Percentiles rank a stretch among this genome's conserved stretches.
These are phyloP conservation scores for Sesbania bispinosa DNA, from an alignment of 306 rosid genomes.

Conservation along the genomic window DNA sequence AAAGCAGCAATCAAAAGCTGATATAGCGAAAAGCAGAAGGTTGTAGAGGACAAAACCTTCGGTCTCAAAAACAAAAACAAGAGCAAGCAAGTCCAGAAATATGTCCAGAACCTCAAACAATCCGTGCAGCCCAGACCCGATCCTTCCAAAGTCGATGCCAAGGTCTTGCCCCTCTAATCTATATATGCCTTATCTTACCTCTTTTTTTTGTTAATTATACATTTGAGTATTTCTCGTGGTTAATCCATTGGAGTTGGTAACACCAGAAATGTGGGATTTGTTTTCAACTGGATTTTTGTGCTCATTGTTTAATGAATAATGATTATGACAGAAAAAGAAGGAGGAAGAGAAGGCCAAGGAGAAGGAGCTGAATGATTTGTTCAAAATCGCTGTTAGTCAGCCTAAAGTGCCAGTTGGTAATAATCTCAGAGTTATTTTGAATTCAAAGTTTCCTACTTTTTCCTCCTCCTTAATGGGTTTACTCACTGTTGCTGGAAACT, in stretches of 20 bases:
- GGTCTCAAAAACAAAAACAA: slow-evolving; percentile 95
- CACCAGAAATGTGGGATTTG: not conserved
- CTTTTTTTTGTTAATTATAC: not conserved
- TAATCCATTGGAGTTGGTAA: not conserved
- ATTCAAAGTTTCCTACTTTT: not conserved
- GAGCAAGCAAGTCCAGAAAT: slow-evolving; percentile 85
- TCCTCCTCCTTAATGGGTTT: not conserved
- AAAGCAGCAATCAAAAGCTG: slow-evolving; percentile 78
- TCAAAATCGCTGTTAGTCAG: slow-evolving; percentile 89
- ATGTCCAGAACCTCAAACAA: slow-evolving; percentile 72
- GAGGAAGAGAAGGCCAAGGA: slow-evolving; percentile 94
- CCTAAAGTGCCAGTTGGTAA: slow-evolving; percentile 92
- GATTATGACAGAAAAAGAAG: slow-evolving; percentile 75
- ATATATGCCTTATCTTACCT: not conserved
- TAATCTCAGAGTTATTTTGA: slow-evolving; percentile 10
- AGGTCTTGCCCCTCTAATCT: slow-evolving; percentile 32
- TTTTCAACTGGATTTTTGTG: not conserved
- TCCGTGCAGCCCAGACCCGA: slow-evolving; percentile 71
- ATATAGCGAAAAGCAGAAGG: slow-evolving; percentile 90
- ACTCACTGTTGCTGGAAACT: not conserved
- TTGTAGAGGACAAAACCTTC: slow-evolving; percentile 94
- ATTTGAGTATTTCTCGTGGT: not conserved
- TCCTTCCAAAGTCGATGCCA: slow-evolving; percentile 54
- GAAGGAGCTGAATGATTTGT: slow-evolving; percentile 89
- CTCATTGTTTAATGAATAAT: not conserved